Conservation (phyloP, 106 monocot species). For the Dioscorea dumetorum region DNA sequence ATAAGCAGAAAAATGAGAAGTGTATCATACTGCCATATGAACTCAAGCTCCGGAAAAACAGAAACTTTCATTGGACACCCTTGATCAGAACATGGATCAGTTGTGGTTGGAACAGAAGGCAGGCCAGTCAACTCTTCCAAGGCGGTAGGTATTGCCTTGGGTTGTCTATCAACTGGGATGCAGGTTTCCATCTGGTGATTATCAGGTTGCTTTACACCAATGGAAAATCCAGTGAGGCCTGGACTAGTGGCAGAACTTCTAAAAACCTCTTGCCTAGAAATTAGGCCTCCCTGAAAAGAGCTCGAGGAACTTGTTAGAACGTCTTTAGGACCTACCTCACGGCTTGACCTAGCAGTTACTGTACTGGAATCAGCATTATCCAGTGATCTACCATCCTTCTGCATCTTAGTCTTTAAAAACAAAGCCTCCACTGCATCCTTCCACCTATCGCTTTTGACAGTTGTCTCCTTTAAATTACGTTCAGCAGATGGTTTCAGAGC, state of each 20-base stretch:
- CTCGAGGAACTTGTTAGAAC: constrained; percentile 5
- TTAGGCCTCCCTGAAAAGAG: constrained; percentile 8
- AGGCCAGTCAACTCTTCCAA: constrained; percentile 20
- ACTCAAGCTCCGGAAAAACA: constrained; percentile 56
- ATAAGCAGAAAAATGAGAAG: constrained; percentile 11
- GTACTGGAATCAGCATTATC: constrained; percentile 23
- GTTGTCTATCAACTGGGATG: neutral
- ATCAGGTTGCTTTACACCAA: constrained; percentile 11
- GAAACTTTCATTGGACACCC: constrained; percentile 12
- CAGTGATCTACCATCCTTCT: constrained; percentile 6
- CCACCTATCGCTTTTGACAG: constrained; percentile 39
- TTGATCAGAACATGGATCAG: constrained; percentile 17
- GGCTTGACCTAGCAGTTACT: neutral
- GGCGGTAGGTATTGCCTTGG: constrained; percentile 7
- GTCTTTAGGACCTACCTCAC: constrained; percentile 15
- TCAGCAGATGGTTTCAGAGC: constrained; percentile 57
- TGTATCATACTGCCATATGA: constrained; percentile 79
- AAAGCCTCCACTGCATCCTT: constrained; percentile 40
- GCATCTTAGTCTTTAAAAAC: constrained; percentile 12
- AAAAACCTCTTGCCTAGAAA: constrained; percentile 12
- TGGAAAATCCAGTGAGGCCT: constrained; percentile 5
- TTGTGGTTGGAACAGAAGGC: constrained; percentile 1
- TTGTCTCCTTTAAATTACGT: constrained; percentile 17
- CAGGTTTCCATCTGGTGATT: too few species aligned
- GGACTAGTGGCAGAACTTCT: constrained; percentile 7